Evolutionary conservation across 441 rosid species (phyloP).

Genomic region (Sinapis alba): DNA sequence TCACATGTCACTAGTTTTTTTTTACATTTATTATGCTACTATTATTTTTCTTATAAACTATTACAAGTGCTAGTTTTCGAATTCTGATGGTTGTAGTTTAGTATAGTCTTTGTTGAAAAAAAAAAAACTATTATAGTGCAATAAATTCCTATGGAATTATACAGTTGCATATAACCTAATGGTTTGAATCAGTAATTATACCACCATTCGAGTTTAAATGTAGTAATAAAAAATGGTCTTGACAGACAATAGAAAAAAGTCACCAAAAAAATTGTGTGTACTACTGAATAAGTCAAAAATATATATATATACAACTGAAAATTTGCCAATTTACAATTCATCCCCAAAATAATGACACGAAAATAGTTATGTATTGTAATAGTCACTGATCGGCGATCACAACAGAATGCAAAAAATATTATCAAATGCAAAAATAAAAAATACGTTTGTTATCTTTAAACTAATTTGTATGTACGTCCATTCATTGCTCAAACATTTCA

Average conservation of each 20-base stretch:
- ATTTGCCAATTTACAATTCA: not conserved
- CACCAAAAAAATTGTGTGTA: not conserved
- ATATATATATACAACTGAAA: too few relatives aligned
- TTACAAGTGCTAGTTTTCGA: too few relatives aligned
- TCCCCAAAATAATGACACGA: not conserved
- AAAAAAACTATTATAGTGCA: too few relatives aligned
- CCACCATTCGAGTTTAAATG: not conserved
- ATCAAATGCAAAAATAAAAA: too few relatives aligned
- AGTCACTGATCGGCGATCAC: not conserved
- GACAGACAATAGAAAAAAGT: not conserved
- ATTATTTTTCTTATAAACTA: not conserved
- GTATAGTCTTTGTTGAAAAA: too few relatives aligned
- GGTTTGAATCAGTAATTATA: not conserved
- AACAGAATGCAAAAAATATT: not conserved
- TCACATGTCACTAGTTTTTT: conserved; percentile 37
- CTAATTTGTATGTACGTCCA: not conserved
- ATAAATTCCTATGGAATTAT: not conserved
- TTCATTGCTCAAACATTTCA: conserved; percentile 3
- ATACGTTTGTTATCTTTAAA: not conserved
- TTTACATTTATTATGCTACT: conserved; percentile 3
- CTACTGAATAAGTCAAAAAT: too few relatives aligned
- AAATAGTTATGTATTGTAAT: not conserved
- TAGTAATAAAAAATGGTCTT: not conserved
- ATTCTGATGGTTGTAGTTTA: too few relatives aligned
- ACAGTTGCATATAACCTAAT: not conserved